Conservation (phyloP, 257 asterid species). For the Striga asiatica region DNA sequence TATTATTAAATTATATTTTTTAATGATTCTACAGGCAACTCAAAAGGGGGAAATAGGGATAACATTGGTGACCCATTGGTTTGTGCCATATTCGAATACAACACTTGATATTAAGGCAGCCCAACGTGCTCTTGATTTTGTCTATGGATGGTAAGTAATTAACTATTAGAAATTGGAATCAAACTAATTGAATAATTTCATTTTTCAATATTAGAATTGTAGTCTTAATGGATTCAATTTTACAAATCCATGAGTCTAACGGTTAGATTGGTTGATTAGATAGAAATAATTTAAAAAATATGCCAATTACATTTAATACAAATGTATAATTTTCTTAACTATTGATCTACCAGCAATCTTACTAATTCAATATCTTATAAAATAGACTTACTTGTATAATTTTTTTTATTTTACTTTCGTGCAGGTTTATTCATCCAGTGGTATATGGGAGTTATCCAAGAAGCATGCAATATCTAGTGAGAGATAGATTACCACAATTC, state of each 20-base stretch:
- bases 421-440: constrained; percentile 25
- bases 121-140: constrained; percentile 44
- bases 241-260: too few species aligned
- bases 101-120: constrained; percentile 30
- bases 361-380: too few species aligned
- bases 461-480: constrained; percentile 27
- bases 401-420: background rate
- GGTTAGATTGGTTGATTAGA: too few species aligned
- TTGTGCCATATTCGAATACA: constrained; percentile 28
- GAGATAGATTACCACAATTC: constrained; percentile 40
- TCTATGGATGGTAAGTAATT: constrained; percentile 49
- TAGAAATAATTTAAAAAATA: too few species aligned
- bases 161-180: background rate
- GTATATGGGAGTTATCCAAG: constrained; percentile 41
- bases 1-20: too few species aligned
- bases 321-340: too few species aligned
- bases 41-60: constrained; percentile 65
- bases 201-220: too few species aligned
- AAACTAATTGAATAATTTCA: background rate
- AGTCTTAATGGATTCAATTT: too few species aligned
- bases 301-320: too few species aligned
- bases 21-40: constrained; percentile 28
- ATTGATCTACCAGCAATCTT: too few species aligned
- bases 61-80: constrained; percentile 29
- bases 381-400: too few species aligned